A percentile compares a stretch with the other conserved stretches of the same genome.
Evolutionary conservation across 2,329 filamentous ascomycete species (phyloP).

Genomic region (Colletotrichum sp.): DNA sequence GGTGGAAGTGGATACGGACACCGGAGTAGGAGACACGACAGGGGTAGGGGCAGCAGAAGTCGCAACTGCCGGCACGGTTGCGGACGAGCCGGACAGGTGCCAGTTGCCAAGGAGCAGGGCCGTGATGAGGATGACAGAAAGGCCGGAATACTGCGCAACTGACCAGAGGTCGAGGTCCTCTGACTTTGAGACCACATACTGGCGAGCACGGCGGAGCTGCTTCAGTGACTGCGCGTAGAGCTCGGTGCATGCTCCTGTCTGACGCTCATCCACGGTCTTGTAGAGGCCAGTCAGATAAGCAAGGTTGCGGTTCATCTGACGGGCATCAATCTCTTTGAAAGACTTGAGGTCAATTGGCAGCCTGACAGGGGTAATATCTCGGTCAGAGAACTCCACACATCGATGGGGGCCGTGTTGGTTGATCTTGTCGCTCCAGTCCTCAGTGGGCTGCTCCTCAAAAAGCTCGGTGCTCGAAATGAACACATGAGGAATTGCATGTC

Average conservation of each 20-base stretch:
- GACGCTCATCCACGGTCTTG: slow-evolving; percentile 22
- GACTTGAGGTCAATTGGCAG: slow-evolving; percentile 53
- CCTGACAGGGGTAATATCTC: slow-evolving; percentile 38
- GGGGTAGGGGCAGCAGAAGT: background rate
- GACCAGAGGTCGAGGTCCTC: slow-evolving; percentile 3
- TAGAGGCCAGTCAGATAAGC: slow-evolving; percentile 50
- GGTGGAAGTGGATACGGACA: slow-evolving; percentile 27
- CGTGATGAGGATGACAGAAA: background rate
- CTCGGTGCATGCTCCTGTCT: background rate
- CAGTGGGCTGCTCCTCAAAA: slow-evolving; percentile 37
- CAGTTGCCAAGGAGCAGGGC: background rate
- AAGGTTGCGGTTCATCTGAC: slow-evolving; percentile 59
- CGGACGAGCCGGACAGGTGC: background rate
- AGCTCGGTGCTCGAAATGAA: slow-evolving; percentile 51
- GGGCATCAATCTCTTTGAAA: slow-evolving; percentile 55
- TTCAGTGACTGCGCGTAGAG: background rate
- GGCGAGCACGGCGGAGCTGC: background rate
- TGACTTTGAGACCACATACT: background rate
- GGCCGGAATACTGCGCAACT: background rate
- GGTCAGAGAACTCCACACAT: slow-evolving; percentile 46
- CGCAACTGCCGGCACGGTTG: background rate
- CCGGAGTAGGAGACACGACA: background rate
- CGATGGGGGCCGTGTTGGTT: slow-evolving; percentile 51
- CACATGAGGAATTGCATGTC: slow-evolving; percentile 51
- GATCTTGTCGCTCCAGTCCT: slow-evolving; percentile 37